Conservation (phyloP, 192 early-diverging fungal species). For the Coemansia guatemalensis region DNA sequence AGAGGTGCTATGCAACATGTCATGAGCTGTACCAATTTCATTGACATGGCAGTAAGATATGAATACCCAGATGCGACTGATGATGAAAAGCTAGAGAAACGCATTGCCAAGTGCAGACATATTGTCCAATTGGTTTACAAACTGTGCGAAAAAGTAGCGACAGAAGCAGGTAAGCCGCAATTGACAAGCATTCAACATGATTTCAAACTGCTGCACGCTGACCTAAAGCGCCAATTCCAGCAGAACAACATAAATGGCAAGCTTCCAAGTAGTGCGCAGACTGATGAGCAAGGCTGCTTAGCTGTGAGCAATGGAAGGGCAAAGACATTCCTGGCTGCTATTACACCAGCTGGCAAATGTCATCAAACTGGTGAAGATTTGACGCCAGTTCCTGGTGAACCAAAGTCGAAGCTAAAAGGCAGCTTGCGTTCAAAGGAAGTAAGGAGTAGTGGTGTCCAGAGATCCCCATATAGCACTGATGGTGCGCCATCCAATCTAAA, state of each 20-base stretch:
- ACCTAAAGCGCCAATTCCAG: not conserved
- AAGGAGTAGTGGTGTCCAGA: not conserved
- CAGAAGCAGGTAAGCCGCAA: not conserved
- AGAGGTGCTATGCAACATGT: not conserved
- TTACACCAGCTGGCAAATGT: not conserved
- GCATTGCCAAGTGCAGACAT: not conserved
- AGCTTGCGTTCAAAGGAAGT: not conserved
- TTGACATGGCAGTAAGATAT: not conserved
- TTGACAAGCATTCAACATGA: not conserved
- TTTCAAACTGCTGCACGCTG: not conserved
- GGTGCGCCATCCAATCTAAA: not conserved
- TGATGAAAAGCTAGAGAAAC: not conserved
- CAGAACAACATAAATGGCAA: not conserved
- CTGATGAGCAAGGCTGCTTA: not conserved
- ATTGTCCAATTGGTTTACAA: not conserved
- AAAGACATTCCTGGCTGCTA: not conserved
- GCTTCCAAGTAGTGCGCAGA: not conserved
- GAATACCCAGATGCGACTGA: not conserved
- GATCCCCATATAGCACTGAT: not conserved
- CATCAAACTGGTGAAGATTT: not conserved
- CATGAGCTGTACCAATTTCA: not conserved
- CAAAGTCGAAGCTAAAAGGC: not conserved
- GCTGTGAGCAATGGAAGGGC: not conserved
- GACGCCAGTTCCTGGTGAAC: not conserved
- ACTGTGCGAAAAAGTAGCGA: not conserved